Conservation (phyloP, 192 early-diverging fungal species). For the Entomortierella beljakovae region DNA sequence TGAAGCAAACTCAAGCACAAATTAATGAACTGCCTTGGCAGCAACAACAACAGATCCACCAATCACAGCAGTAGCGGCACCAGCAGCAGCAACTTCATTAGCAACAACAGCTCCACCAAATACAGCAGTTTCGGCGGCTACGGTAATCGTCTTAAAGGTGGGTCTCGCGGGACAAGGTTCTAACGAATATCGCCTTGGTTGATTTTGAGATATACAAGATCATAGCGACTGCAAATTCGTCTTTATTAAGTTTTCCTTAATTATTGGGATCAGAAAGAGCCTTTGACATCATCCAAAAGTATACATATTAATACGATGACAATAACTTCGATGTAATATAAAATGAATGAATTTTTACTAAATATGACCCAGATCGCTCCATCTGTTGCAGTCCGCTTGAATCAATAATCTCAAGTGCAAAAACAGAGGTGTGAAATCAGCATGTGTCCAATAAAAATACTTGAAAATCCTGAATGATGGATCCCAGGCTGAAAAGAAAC, state of each 20-base stretch:
- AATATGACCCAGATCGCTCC: constrained; percentile 79
- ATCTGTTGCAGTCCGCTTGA: constrained; percentile 77
- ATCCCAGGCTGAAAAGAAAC: constrained; percentile 84
- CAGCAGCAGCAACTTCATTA: constrained; percentile 8
- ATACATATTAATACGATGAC: too few species aligned
- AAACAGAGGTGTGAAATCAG: not conserved
- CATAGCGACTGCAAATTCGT: constrained; percentile 98
- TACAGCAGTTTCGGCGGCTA: constrained; percentile 7
- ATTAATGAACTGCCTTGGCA: constrained; percentile 16
- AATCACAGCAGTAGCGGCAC: not conserved
- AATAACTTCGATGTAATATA: too few species aligned
- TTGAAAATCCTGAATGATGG: constrained; percentile 72
- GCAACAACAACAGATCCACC: constrained; percentile 12
- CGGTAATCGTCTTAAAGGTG: constrained; percentile 17
- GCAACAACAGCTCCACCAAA: constrained; percentile 6
- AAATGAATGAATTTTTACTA: constrained; percentile 61
- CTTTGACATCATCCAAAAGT: constrained; percentile 50
- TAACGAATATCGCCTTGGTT: constrained; percentile 86
- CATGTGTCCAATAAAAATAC: too few species aligned
- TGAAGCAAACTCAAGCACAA: constrained; percentile 38
- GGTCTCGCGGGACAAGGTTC: too few species aligned
- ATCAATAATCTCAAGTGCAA: constrained; percentile 76
- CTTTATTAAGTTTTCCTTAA: constrained; percentile 89
- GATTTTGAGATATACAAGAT: constrained; percentile 90
- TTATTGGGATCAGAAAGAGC: constrained; percentile 81